Evolutionary conservation across 1,284 basidiomycete species (phyloP).

Genomic region (Boletus sp.): DNA sequence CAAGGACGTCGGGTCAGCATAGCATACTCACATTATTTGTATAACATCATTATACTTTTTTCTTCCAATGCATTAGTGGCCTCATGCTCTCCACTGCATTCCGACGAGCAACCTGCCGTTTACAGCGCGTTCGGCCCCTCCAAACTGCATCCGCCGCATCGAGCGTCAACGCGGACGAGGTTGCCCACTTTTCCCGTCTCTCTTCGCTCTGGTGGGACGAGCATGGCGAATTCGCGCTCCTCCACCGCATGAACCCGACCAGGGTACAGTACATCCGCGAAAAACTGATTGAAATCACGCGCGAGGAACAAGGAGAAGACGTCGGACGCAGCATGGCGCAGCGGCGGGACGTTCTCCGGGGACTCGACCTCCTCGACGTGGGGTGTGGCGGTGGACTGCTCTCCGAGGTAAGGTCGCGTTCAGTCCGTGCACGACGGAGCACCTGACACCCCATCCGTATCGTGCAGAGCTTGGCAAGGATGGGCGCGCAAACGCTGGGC

Average conservation of each 20-base stretch:
- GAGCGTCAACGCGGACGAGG: conserved; percentile 75
- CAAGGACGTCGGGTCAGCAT: conserved; percentile 31
- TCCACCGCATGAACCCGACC: conserved; percentile 96
- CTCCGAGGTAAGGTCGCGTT: conserved; percentile 63
- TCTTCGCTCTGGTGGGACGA: conserved; percentile 98
- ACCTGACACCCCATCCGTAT: not conserved
- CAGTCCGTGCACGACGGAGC: not conserved
- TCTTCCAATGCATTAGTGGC: not conserved
- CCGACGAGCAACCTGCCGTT: conserved; percentile 19
- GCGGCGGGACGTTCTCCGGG: conserved; percentile 44
- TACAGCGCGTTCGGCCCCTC: conserved; percentile 15
- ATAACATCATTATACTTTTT: conserved; percentile 13
- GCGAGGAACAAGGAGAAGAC: conserved; percentile 49
- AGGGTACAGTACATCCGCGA: conserved; percentile 83
- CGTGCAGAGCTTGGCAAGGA: conserved; percentile 74
- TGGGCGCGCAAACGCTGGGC: conserved; percentile 83
- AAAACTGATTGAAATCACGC: conserved; percentile 62
- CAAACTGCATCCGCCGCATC: conserved; percentile 23
- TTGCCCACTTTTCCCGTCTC: conserved; percentile 89
- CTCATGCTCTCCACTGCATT: conserved; percentile 21
- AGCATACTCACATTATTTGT: conserved; percentile 24
- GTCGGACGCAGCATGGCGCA: conserved; percentile 29
- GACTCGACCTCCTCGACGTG: conserved; percentile 75
- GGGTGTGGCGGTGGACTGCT: conserved; percentile 96
- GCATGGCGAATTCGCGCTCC: conserved; percentile 81